phyloP scores from a whole-genome alignment of 495 filamentous ascomycete species.

The Beverwykella pulmonaria region DNA sequence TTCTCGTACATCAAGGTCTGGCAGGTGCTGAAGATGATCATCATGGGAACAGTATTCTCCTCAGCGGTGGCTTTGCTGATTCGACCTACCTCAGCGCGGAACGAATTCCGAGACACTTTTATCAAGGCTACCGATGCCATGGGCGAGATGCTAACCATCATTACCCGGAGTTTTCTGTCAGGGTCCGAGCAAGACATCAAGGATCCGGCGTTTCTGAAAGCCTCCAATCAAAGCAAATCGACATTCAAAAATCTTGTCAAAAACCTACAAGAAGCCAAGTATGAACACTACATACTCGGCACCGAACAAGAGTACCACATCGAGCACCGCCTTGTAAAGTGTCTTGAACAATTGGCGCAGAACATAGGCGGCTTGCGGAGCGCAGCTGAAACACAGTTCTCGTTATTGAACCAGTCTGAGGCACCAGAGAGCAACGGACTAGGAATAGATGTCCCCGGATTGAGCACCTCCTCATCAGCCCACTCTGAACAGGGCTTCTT shows the following conservation, averaged over 20 bases:
- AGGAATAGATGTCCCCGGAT: slow-evolving; percentile 16
- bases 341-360: slow-evolving; percentile 83
- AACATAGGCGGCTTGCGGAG: slow-evolving; percentile 89
- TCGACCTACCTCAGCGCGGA: slow-evolving; percentile 79
- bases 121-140: slow-evolving; percentile 74
- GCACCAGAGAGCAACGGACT: slow-evolving; percentile 12
- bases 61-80: slow-evolving; percentile 76
- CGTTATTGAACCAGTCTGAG: slow-evolving; percentile 66
- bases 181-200: slow-evolving; percentile 79
- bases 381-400: slow-evolving; percentile 86
- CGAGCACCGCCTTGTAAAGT: slow-evolving; percentile 78
- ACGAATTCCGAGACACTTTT: slow-evolving; percentile 73
- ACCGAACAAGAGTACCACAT: slow-evolving; percentile 80
- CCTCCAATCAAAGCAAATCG: slow-evolving; percentile 67
- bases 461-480: slow-evolving; percentile 11
- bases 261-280: slow-evolving; percentile 82
- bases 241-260: slow-evolving; percentile 74
- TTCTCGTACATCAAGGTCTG: slow-evolving; percentile 81
- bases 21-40: slow-evolving; percentile 87
- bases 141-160: slow-evolving; percentile 77
- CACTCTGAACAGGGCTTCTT: slow-evolving; percentile 9
- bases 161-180: slow-evolving; percentile 81
- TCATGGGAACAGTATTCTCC: slow-evolving; percentile 78
- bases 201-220: slow-evolving; percentile 63
- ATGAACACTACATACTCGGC: slow-evolving; percentile 84